Conservation (phyloP, 495 filamentous ascomycete species). For the Achaetomiella virescens region DNA sequence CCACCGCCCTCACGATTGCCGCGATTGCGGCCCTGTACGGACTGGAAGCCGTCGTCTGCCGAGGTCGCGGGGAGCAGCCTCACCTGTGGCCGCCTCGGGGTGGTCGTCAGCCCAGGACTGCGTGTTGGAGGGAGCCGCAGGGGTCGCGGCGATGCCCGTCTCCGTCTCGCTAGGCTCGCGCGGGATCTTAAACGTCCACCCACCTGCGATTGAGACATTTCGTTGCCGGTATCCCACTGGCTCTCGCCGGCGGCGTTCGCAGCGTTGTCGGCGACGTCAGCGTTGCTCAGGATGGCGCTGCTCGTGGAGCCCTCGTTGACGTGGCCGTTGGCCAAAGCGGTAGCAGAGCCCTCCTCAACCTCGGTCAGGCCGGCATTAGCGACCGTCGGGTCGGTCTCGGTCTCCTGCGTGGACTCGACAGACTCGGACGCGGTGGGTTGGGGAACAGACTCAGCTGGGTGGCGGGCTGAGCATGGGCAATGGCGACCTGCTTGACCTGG, state of each 20-base stretch:
- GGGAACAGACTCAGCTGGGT: conserved; percentile 33
- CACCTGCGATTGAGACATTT: conserved; percentile 58
- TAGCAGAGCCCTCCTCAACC: conserved; percentile 38
- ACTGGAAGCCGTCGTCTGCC: conserved; percentile 61
- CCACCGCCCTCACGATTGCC: conserved; percentile 50
- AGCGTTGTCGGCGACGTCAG: conserved; percentile 53
- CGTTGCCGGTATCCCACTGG: conserved; percentile 55
- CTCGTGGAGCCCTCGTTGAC: conserved; percentile 35
- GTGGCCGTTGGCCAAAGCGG: conserved; percentile 48
- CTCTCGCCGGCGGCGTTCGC: conserved; percentile 64
- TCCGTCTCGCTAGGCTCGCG: conserved; percentile 71
- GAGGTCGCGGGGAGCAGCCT: conserved; percentile 9
- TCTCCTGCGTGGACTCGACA: conserved; percentile 39
- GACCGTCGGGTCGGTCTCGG: conserved; percentile 66
- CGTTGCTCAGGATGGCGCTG: conserved; percentile 41
- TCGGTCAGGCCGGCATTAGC: conserved; percentile 74
- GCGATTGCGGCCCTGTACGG: conserved; percentile 54
- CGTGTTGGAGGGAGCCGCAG: conserved; percentile 36
- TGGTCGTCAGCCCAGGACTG: conserved; percentile 24
- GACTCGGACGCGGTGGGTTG: conserved; percentile 31
- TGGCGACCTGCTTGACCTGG: conserved; percentile 58
- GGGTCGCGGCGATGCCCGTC: conserved; percentile 51
- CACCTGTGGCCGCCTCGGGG: conserved; percentile 9
- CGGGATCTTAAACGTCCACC: conserved; percentile 61
- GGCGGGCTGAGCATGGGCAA: conserved; percentile 40